Evolutionary conservation across 2,329 filamentous ascomycete genomes (phyloP), one percentile per base, ranked within the genome.

Genomic region (Incumbomyces delicatus): DNA sequence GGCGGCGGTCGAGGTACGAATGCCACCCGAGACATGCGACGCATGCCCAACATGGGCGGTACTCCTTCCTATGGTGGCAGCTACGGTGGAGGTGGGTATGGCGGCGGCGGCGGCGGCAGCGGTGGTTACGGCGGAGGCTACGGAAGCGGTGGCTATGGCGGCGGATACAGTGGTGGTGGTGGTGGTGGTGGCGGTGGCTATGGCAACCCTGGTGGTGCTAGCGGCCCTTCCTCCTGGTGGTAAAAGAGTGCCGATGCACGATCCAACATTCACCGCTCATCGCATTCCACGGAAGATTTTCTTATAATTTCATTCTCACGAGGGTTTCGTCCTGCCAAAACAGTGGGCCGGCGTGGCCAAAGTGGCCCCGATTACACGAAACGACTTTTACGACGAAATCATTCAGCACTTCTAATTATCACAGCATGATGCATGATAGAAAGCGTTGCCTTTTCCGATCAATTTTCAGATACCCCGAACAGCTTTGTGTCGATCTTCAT

Each of bases 1-100:
- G 83, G 85, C 61, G 73, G 65, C 54, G 22, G 22, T 27, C 22
- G 22, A 27, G 22, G 22, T 27, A 27, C 22, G 22, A 62, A 66
- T 63, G 76, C 83, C 59, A 94, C 82, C 67, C 88, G 89, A 63
- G 92, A 96, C 66, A 87, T 92, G 75, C 87, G 92, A 71, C 88
- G 88, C 67, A 79, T 78, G 66, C 53, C 54, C 34, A 59, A 61
- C 54, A 66, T 66, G 35, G 53, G 58, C 50, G 56, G 61, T 53
- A 61, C 66, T 45, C 66, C 63, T 42, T 63, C 60, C 49, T 60
- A 61, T 46, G 57, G 60, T 31, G 51, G 55, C 44, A 53, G 59
- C 36, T 54, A 56, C 38, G 57, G 55, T 37, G 52, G 55, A 46
- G 57, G 53, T 49, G 57, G 58, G 44, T 60, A 59, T 46, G 56